These are phyloP conservation scores for Xylona heveae DNA, from an alignment of 495 filamentous ascomycete genomes.

Conservation along the genomic window DNA sequence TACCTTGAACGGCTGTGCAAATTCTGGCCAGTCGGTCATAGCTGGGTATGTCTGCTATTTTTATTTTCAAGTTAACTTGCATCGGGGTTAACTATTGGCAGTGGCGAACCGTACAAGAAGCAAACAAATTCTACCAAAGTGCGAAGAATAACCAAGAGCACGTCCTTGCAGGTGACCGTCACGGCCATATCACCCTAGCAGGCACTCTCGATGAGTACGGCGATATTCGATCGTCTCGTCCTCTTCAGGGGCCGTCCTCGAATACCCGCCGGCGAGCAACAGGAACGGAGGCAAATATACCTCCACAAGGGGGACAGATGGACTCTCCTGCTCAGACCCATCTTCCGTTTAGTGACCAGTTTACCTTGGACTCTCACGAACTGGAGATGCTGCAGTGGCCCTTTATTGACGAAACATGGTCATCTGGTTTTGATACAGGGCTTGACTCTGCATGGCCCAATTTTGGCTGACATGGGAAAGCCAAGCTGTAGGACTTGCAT, in stretches of 20 bases:
- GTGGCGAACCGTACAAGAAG: constrained; percentile 23
- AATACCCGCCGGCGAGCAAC: constrained; percentile 11
- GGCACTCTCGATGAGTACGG: constrained; percentile 23
- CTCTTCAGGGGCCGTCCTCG: no score
- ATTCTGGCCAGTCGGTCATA: constrained; percentile 21
- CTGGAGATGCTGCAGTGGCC: constrained; percentile 25
- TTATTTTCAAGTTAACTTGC: neutral
- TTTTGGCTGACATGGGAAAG: no score
- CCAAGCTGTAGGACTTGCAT: no score
- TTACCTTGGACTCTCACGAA: constrained; percentile 14
- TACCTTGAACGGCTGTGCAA: constrained; percentile 20
- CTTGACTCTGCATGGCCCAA: no score
- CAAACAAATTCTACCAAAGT: constrained; percentile 20
- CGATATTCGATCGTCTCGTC: no score
- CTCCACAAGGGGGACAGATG: no score
- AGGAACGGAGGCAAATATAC: no score
- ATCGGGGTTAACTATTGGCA: constrained; percentile 5
- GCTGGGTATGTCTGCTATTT: constrained; percentile 14
- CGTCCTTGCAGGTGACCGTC: constrained; percentile 10
- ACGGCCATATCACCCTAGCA: constrained; percentile 16
- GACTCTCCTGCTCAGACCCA: no score
- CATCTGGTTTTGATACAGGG: constrained; percentile 19
- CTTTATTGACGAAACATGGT: constrained; percentile 23
- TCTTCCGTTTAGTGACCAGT: no score
- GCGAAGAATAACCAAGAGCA: constrained; percentile 15